Evolutionary conservation across 192 early-diverging fungal species (phyloP).

Genomic region (Dissophora globulifera): DNA sequence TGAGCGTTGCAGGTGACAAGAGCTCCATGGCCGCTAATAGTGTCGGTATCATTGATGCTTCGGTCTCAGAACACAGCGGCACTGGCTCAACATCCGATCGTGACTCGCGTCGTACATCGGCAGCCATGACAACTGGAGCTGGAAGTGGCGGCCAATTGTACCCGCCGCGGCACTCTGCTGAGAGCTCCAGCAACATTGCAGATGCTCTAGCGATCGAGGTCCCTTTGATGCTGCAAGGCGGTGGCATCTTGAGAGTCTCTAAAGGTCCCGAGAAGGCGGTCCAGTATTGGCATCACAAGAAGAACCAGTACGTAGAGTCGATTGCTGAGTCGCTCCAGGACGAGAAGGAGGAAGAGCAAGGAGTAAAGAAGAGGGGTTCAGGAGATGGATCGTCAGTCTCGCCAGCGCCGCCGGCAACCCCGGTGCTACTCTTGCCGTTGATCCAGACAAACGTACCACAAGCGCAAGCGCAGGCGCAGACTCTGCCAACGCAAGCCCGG

Average conservation of each 20-base stretch:
- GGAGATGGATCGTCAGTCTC: background rate
- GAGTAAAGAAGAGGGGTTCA: background rate
- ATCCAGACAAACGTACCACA: background rate
- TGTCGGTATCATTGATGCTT: slow-evolving; percentile 3
- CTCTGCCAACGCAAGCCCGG: background rate
- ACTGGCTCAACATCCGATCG: slow-evolving; percentile 3
- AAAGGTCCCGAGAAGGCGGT: slow-evolving; percentile 46
- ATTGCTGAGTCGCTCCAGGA: slow-evolving; percentile 27
- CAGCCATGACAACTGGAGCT: background rate
- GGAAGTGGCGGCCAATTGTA: slow-evolving; percentile 15
- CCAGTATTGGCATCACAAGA: slow-evolving; percentile 33
- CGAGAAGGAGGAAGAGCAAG: background rate
- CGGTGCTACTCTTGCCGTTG: background rate
- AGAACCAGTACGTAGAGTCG: slow-evolving; percentile 25
- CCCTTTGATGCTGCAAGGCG: slow-evolving; percentile 30
- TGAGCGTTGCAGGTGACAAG: slow-evolving; percentile 2
- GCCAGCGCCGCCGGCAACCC: background rate
- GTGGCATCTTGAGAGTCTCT: slow-evolving; percentile 38
- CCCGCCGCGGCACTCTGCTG: slow-evolving; percentile 29
- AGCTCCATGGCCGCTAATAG: slow-evolving; percentile 2
- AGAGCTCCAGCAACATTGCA: slow-evolving; percentile 35
- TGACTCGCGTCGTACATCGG: slow-evolving; percentile 9
- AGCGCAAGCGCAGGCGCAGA: background rate
- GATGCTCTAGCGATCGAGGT: slow-evolving; percentile 25
- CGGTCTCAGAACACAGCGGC: slow-evolving; percentile 11